Percentiles rank a stretch among this genome's conserved stretches.
phyloP scores from a whole-genome alignment of 148 eudicot species.

The Agrostemma githago region DNA sequence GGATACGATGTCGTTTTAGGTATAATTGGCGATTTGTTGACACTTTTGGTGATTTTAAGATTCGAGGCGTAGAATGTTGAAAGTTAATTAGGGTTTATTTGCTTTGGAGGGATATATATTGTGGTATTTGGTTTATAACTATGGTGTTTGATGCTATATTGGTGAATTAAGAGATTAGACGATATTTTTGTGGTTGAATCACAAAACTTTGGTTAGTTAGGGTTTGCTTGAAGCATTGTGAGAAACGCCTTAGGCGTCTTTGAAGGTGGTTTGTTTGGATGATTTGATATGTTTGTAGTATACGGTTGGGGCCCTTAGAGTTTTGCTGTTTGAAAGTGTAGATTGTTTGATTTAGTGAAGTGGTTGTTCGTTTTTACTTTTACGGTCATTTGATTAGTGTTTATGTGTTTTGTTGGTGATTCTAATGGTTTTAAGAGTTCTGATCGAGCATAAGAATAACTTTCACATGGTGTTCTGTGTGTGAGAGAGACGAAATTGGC shows the following conservation, averaged over 20 bases:
- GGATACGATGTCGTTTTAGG: background rate
- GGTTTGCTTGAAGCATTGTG: conserved; percentile 73
- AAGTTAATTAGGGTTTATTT: background rate
- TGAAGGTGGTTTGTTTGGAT: conserved; percentile 43
- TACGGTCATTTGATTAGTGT: background rate
- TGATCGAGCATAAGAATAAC: background rate
- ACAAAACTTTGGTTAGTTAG: conserved; percentile 44
- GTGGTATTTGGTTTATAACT: background rate
- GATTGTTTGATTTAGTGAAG: background rate
- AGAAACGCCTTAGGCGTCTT: conserved; percentile 87
- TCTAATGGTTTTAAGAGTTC: background rate
- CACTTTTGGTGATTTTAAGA: background rate
- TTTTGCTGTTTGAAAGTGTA: background rate
- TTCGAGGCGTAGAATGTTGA: background rate
- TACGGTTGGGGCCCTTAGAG: too few relatives aligned
- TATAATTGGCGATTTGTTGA: background rate
- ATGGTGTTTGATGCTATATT: too few relatives aligned
- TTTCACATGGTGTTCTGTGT: background rate
- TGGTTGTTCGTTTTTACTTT: background rate
- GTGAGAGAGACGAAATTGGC: background rate
- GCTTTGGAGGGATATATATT: background rate
- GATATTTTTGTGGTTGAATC: conserved; percentile 11
- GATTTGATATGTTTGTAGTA: background rate
- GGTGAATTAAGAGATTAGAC: background rate
- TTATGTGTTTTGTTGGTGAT: background rate